Evolutionary conservation across 768 basidiomycete genomes (phyloP), one percentile per base, ranked within the genome.

Genomic region (Coprinellus micaceus): DNA sequence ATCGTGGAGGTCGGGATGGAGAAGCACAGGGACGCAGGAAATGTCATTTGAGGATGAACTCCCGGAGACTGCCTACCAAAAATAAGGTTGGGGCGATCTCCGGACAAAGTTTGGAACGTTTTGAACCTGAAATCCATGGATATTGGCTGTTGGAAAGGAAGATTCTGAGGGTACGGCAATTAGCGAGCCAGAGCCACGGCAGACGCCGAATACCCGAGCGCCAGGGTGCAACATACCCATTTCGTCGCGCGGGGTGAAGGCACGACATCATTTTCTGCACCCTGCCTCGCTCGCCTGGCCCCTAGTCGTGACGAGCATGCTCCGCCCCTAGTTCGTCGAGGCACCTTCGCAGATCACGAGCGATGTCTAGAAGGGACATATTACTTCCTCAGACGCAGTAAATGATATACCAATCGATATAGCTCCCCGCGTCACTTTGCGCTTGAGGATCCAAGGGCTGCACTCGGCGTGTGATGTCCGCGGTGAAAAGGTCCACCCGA

Each of bases 111-210:
- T 51, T 51, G 33, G 26, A 25, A 37, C 19, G 33, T 51, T 22
- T 19, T 6, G 40, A 17, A 5, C 15, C 6, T 9, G 3, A n/a
- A 51, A 51, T 51, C 24, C 13, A 24, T 47, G 25, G n/a, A 6
- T 21, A 13, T 22, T 21, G 45, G 45, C 22, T 47, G 26, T 10
- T 51, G 26, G 22, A 33, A 36, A 37, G 17, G 22, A 51, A 21
- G 19, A 30, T 33, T 30, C 30, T 51, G 15, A 17, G 36, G 19
- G 19, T 22, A 59, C 63, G 62, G 65, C 61, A 61, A 56, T 62
- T 65, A 60, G 63, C 64, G 62, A 61, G 61, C 37, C 49, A 53
- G n/a, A 56, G 56, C 52, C 47, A 54, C 66, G 67, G 67, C 63
- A 64, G 44, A 30, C 36, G 37, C 63, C 66, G 64, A n/a, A n/a